Conservation (phyloP, 2,329 filamentous ascomycete genomes). For the Aspergillus sp. region DNA sequence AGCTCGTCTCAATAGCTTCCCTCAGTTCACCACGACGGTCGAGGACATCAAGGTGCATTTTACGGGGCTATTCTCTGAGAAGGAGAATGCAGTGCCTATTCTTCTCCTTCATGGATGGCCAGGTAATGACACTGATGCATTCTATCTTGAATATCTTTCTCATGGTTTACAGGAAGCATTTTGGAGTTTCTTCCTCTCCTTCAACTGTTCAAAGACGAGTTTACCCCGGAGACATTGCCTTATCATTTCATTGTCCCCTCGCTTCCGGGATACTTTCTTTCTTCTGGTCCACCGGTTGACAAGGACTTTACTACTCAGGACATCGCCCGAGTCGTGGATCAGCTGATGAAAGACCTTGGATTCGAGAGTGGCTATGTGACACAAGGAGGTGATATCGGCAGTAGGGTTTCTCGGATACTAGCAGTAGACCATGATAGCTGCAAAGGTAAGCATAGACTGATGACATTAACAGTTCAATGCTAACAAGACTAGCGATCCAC, state of each 20-base stretch:
- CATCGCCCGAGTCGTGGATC: conserved; percentile 21
- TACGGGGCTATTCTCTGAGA: conserved; percentile 44
- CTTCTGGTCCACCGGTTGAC: conserved; percentile 24
- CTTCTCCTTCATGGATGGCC: conserved; percentile 38
- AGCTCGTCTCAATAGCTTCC: conserved; percentile 46
- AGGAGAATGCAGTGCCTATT: conserved; percentile 44
- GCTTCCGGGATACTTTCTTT: conserved; percentile 26
- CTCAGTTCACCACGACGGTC: conserved; percentile 45
- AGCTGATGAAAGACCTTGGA: conserved; percentile 25
- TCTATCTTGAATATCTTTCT: neutral
- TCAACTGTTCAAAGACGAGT: conserved; percentile 20
- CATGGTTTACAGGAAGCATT: conserved; percentile 21
- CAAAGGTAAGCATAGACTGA: conserved; percentile 16
- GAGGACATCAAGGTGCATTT: conserved; percentile 45
- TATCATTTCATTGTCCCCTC: conserved; percentile 29
- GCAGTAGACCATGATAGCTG: conserved; percentile 22
- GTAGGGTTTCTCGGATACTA: conserved; percentile 17
- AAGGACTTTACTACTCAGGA: conserved; percentile 17
- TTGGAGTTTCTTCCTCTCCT: conserved; percentile 28
- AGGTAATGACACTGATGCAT: conserved; percentile 7
- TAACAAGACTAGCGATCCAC: conserved; percentile 19
- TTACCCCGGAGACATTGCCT: conserved; percentile 19
- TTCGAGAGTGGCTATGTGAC: conserved; percentile 24
- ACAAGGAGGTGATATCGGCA: conserved; percentile 30
- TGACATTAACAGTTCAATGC: neutral